Conservation (phyloP, 2,329 filamentous ascomycete genomes). For the Gyromitra esculenta region DNA sequence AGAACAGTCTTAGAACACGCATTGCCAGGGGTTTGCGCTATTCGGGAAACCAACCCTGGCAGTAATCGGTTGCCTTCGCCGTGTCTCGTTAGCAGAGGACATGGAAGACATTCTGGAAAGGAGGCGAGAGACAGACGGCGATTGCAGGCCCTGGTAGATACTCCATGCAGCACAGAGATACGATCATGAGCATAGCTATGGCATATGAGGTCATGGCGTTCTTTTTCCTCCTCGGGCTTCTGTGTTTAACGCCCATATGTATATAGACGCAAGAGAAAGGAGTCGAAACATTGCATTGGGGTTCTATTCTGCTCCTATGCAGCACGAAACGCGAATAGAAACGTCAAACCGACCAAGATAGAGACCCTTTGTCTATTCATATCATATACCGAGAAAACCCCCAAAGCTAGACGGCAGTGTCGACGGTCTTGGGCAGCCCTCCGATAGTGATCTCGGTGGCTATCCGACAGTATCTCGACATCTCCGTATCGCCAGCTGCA, state of each 20-base stretch:
- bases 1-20: constrained; percentile 50
- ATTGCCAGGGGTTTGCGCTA: constrained; percentile 25
- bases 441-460: neutral
- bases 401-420: neutral
- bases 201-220: neutral
- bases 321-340: neutral
- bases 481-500: neutral
- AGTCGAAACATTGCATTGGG: neutral
- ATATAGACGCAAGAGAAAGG: neutral
- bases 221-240: neutral
- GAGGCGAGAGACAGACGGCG: constrained; percentile 10
- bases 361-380: neutral
- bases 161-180: neutral
- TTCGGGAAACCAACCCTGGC: constrained; percentile 4
- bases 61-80: constrained; percentile 1
- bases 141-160: constrained; percentile 1
- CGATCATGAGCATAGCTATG: neutral
- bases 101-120: constrained; percentile 5
- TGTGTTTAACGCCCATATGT: neutral
- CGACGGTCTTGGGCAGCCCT: neutral
- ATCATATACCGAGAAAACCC: neutral
- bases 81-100: constrained; percentile 2
- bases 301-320: neutral
- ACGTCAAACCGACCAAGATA: neutral
- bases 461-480: neutral